Conservation (phyloP, 345 rosid species). For the Citrus cavaleriei region DNA sequence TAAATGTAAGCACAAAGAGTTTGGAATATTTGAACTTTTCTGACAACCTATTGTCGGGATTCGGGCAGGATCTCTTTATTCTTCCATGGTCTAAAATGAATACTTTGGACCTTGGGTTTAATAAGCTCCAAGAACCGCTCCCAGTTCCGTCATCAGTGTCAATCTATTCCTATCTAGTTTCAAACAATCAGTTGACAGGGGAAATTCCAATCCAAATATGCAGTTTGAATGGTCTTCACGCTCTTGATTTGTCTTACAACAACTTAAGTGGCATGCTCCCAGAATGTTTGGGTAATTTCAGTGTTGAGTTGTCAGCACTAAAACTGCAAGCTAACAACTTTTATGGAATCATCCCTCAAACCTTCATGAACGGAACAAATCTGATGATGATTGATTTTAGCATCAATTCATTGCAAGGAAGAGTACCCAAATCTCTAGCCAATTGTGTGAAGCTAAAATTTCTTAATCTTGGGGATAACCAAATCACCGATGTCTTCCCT, state of each 20-base stretch:
- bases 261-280: conserved; percentile 9
- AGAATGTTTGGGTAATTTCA: conserved; percentile 19
- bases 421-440: background rate
- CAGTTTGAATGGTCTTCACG: background rate
- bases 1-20: background rate
- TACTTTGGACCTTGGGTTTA: background rate
- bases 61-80: background rate
- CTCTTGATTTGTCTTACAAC: conserved; percentile 1
- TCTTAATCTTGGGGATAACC: background rate
- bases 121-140: background rate
- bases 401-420: background rate
- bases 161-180: background rate
- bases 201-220: conserved; percentile 14
- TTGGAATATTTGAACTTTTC: background rate
- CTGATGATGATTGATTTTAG: background rate
- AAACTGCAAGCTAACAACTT: background rate
- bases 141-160: background rate
- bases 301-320: background rate
- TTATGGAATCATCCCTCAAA: background rate
- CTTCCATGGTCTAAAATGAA: background rate
- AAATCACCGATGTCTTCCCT: background rate
- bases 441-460: background rate
- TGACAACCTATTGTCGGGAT: background rate
- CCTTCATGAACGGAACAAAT: background rate
- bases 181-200: conserved; percentile 1